Conservation (phyloP, 2,329 filamentous ascomycete species). For the Aspergillus novoparasiticus region DNA sequence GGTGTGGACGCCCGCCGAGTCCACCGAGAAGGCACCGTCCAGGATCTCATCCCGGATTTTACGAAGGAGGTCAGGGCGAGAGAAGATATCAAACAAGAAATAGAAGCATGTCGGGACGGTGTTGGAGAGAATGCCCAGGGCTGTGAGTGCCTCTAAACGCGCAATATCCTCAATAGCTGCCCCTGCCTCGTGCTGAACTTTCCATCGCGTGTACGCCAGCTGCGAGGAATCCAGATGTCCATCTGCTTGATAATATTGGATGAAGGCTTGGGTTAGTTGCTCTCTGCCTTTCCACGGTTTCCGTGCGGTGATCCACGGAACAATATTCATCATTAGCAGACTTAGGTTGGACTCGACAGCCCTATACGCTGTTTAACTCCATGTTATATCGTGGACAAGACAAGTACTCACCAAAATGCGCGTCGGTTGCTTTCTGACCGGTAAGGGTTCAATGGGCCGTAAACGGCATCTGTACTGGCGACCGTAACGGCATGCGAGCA, state of each 20-base stretch:
- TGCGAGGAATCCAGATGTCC: constrained; percentile 41
- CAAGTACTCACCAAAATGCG: background rate
- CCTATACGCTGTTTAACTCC: constrained; percentile 22
- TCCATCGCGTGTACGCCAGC: constrained; percentile 22
- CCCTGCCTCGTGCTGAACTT: constrained; percentile 16
- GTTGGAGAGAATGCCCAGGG: constrained; percentile 45
- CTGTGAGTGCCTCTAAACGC: constrained; percentile 30
- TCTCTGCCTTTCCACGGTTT: constrained; percentile 42
- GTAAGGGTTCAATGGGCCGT: constrained; percentile 34
- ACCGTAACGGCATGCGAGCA: constrained; percentile 27
- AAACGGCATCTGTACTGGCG: constrained; percentile 32
- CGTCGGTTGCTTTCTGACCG: constrained; percentile 14
- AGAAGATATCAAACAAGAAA: constrained; percentile 48
- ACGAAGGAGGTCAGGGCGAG: constrained; percentile 40
- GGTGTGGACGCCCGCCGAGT: constrained; percentile 15
- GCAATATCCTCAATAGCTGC: constrained; percentile 26
- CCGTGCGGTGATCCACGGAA: constrained; percentile 41
- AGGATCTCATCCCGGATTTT: constrained; percentile 46
- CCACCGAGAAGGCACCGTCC: constrained; percentile 27
- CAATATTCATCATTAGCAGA: constrained; percentile 31
- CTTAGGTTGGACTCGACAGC: constrained; percentile 42
- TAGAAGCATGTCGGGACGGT: constrained; percentile 50
- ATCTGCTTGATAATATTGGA: constrained; percentile 43
- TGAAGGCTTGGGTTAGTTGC: constrained; percentile 37
- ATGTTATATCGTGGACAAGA: no score